These are phyloP conservation scores for Colletotrichum paranaense DNA, from an alignment of 2,329 filamentous ascomycete genomes.

Conservation along the genomic window DNA sequence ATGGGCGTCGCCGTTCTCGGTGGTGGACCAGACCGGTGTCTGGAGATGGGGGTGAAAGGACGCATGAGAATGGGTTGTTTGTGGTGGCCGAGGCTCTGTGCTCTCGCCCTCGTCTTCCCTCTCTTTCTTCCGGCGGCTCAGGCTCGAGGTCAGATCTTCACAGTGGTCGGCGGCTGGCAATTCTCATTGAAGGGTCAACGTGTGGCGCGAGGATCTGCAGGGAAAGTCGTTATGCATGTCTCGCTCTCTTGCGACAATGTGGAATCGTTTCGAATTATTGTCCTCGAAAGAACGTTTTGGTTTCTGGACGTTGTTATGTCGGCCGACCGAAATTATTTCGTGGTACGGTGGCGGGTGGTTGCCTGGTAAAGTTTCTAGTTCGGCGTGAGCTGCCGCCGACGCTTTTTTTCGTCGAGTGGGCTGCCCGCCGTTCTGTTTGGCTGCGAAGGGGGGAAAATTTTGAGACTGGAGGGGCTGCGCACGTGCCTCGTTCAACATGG, in stretches of 20 bases:
- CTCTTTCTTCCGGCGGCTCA: conserved; percentile 16
- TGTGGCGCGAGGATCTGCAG: conserved; percentile 37
- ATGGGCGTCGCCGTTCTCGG: conserved; percentile 54
- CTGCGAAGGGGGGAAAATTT: conserved; percentile 23
- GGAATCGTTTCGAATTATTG: neutral
- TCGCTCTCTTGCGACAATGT: neutral
- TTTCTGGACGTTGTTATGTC: neutral
- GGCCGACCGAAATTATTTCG: conserved; percentile 10
- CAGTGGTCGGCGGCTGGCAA: conserved; percentile 32
- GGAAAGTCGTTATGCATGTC: conserved; percentile 40
- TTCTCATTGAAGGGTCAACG: conserved; percentile 40
- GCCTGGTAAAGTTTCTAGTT: conserved; percentile 16
- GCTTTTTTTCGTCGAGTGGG: conserved; percentile 17
- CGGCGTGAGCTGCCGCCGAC: conserved; percentile 2
- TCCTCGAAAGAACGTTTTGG: conserved; percentile 7
- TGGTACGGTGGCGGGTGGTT: conserved; percentile 23
- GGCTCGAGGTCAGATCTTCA: neutral
- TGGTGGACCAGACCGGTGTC: conserved; percentile 46
- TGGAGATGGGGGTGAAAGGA: conserved; percentile 49
- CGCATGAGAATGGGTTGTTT: conserved; percentile 41
- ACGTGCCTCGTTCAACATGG: conserved; percentile 22
- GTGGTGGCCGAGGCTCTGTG: conserved; percentile 6
- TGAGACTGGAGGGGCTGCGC: conserved; percentile 34
- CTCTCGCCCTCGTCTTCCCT: neutral
- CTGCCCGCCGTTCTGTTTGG: conserved; percentile 5